Percentiles rank a stretch among this genome's conserved stretches.
Evolutionary conservation across 768 basidiomycete species (phyloP).

Genomic region (Macrocybe gigantea): DNA sequence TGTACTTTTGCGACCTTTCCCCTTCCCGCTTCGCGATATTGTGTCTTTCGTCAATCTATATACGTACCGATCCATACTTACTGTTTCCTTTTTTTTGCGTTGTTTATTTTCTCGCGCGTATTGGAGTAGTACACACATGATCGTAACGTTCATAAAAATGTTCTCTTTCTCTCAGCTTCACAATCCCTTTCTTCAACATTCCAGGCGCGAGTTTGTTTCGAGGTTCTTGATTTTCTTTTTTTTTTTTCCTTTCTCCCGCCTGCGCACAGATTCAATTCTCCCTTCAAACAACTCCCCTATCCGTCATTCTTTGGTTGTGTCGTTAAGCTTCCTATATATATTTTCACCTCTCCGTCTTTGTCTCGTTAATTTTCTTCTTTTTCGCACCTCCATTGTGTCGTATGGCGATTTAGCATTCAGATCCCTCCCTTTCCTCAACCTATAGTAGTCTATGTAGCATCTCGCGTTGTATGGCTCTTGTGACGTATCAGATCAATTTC

Average conservation of each 20-base stretch:
- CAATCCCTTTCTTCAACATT: background rate
- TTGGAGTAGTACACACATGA: constrained; percentile 4
- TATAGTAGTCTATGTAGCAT: constrained; percentile 24
- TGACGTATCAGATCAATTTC: constrained; percentile 34
- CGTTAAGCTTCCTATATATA: background rate
- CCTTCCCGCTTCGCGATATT: background rate
- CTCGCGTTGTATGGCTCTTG: constrained; percentile 19
- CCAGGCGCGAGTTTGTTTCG: background rate
- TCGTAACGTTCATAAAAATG: constrained; percentile 5
- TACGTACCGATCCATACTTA: constrained; percentile 9
- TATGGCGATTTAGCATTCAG: constrained; percentile 18
- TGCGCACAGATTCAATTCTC: background rate
- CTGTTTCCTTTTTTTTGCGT: background rate
- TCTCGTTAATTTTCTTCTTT: constrained; percentile 6
- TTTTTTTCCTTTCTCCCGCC: constrained; percentile 3
- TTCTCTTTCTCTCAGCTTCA: constrained; percentile 2
- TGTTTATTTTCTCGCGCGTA: constrained; percentile 6
- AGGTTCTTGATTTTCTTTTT: background rate
- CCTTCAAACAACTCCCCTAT: no score
- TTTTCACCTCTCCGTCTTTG: constrained; percentile 7
- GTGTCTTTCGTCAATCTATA: constrained; percentile 3
- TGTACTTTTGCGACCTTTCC: constrained; percentile 1
- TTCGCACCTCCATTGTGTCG: constrained; percentile 12
- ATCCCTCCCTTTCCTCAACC: constrained; percentile 1
- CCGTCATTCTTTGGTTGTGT: constrained; percentile 1